Conservation (phyloP, 2,329 filamentous ascomycete genomes). For the Aureobasidium sp. region DNA sequence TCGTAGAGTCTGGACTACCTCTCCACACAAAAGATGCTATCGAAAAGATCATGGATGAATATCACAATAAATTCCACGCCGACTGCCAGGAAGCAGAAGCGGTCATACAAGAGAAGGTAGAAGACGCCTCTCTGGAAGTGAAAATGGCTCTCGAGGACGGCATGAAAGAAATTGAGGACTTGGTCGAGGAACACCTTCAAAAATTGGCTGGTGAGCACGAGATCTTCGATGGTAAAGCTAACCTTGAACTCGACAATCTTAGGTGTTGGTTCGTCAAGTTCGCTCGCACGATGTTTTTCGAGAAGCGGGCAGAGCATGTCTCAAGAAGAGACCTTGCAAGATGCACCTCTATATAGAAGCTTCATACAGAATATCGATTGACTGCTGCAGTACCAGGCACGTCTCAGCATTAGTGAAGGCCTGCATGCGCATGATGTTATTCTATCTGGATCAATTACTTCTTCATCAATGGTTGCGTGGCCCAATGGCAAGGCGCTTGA, state of each 20-base stretch:
- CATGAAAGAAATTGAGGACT: not conserved
- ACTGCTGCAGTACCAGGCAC: not conserved
- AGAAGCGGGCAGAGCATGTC: not conserved
- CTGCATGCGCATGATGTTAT: too few relatives aligned
- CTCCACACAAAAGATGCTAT: not conserved
- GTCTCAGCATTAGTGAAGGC: not conserved
- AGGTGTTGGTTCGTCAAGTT: conserved; percentile 8
- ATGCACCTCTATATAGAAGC: not conserved
- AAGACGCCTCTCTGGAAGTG: conserved; percentile 1
- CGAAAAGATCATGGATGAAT: conserved; percentile 3
- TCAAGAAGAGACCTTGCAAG: not conserved
- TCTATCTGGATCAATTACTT: not conserved
- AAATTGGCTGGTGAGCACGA: not conserved
- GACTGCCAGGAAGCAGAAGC: not conserved
- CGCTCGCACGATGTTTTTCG: not conserved
- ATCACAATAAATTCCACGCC: not conserved
- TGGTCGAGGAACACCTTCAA: not conserved
- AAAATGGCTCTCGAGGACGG: conserved; percentile 1
- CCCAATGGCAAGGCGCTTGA: conserved; percentile 54
- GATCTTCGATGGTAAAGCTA: not conserved
- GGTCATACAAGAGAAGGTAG: not conserved
- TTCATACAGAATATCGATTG: too few relatives aligned
- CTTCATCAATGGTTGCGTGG: conserved; percentile 29
- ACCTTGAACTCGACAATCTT: not conserved
- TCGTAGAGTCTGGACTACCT: conserved; percentile 1